Percentiles rank a stretch among this genome's conserved stretches.
phyloP scores from a whole-genome alignment of 2,329 filamentous ascomycete genomes.

The Microcyclospora pomicola region DNA sequence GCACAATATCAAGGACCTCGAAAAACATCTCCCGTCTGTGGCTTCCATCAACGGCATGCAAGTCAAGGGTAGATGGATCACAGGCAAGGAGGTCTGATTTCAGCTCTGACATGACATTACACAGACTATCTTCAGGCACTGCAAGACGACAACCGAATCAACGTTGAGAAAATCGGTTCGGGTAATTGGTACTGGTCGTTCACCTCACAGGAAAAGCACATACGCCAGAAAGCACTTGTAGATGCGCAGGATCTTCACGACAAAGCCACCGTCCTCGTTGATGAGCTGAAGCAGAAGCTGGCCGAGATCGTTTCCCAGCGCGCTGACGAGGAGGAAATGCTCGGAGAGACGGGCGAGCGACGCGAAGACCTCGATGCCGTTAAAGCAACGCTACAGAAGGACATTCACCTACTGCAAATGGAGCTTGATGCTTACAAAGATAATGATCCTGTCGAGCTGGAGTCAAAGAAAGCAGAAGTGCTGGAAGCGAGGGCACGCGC shows the following conservation, averaged over 20 bases:
- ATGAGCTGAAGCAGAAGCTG: constrained; percentile 29
- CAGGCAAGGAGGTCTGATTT: not conserved
- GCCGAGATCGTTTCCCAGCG: constrained; percentile 25
- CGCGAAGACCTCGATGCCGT: constrained; percentile 26
- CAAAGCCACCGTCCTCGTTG: constrained; percentile 22
- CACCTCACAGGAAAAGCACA: constrained; percentile 41
- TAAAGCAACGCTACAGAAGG: constrained; percentile 23
- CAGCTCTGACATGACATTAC: not conserved
- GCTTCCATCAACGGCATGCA: constrained; percentile 53
- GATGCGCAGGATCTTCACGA: constrained; percentile 25
- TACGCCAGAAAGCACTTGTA: constrained; percentile 26
- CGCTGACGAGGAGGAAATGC: constrained; percentile 25
- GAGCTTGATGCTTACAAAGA: constrained; percentile 33
- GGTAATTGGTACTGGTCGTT: constrained; percentile 64
- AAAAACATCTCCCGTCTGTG: constrained; percentile 47
- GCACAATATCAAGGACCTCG: constrained; percentile 53
- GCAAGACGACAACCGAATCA: constrained; percentile 46
- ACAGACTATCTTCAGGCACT: constrained; percentile 49
- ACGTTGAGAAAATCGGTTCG: constrained; percentile 55
- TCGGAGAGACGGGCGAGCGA: constrained; percentile 19
- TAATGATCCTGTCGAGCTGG: constrained; percentile 32
- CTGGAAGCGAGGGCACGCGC: constrained; percentile 18
- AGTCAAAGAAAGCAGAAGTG: constrained; percentile 25
- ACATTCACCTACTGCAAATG: constrained; percentile 25
- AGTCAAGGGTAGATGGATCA: constrained; percentile 16